Conservation (phyloP, 2,329 filamentous ascomycete species). For the Ampelomyces quisqualis region DNA sequence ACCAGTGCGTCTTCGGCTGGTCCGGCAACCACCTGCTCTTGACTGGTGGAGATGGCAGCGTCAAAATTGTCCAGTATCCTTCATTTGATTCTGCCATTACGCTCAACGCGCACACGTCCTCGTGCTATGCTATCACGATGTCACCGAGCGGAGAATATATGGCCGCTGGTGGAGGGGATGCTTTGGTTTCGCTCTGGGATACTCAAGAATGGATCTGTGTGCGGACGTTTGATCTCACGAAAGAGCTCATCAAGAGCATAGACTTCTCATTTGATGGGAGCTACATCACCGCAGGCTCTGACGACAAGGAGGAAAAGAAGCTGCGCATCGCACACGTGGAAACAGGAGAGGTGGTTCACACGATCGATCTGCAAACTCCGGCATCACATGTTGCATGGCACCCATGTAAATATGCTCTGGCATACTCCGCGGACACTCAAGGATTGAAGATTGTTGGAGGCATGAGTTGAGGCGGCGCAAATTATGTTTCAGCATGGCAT, state of each 20-base stretch:
- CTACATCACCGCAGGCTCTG: constrained; percentile 71
- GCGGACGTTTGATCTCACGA: constrained; percentile 68
- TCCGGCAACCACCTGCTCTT: constrained; percentile 69
- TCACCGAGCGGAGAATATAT: constrained; percentile 71
- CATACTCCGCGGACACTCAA: constrained; percentile 64
- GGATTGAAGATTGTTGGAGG: constrained; percentile 68
- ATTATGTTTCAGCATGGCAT: constrained; percentile 1
- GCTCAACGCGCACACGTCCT: constrained; percentile 71
- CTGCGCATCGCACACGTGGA: constrained; percentile 72
- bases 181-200: constrained; percentile 75
- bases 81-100: constrained; percentile 53
- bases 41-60: constrained; percentile 69
- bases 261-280: constrained; percentile 78
- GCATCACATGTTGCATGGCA: constrained; percentile 73
- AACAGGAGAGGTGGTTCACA: constrained; percentile 71
- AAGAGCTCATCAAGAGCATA: constrained; percentile 68
- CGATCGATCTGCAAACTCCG: constrained; percentile 65
- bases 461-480: constrained; percentile 20
- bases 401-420: constrained; percentile 70
- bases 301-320: constrained; percentile 71
- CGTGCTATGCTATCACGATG: constrained; percentile 67
- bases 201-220: constrained; percentile 75
- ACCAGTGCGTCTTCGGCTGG: constrained; percentile 74
- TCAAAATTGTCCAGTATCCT: constrained; percentile 62
- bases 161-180: constrained; percentile 74